Conservation (phyloP, 345 rosid genomes). For the Salix suchowensis region DNA sequence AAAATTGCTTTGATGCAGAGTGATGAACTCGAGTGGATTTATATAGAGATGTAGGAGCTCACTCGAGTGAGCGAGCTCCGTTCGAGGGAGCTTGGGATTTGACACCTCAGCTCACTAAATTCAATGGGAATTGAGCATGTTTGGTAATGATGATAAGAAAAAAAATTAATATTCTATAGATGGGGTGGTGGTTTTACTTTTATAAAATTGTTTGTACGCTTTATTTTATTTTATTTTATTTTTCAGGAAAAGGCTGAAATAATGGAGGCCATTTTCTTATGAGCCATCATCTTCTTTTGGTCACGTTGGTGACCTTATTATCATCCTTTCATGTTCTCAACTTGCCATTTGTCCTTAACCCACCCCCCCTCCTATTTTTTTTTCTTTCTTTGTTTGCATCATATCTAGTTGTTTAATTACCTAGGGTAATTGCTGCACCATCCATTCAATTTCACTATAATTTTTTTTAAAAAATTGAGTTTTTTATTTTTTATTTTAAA, state of each 20-base stretch:
- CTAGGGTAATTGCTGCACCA: not conserved
- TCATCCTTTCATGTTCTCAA: constrained; percentile 20
- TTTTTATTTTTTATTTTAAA: no score
- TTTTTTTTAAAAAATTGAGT: no score
- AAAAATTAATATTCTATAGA: not conserved
- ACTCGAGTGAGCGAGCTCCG: not conserved
- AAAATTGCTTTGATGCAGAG: constrained; percentile 13
- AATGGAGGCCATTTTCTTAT: constrained; percentile 18
- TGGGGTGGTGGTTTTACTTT: no score
- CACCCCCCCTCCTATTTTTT: no score
- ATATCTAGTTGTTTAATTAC: not conserved
- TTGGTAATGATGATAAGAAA: constrained; percentile 16
- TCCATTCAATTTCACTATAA: not conserved
- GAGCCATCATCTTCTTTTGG: constrained; percentile 21
- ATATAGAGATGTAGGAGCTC: constrained; percentile 26
- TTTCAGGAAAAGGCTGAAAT: not conserved
- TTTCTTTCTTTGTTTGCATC: not conserved
- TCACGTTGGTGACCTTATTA: constrained; percentile 10
- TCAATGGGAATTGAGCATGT: constrained; percentile 21
- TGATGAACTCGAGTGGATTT: constrained; percentile 22
- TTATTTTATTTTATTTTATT: not conserved
- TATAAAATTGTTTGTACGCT: not conserved
- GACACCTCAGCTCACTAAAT: constrained; percentile 39
- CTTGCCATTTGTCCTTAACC: not conserved
- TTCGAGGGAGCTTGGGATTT: constrained; percentile 35